phyloP scores from a whole-genome alignment of 495 filamentous ascomycete species.

The Extremus antarcticus region DNA sequence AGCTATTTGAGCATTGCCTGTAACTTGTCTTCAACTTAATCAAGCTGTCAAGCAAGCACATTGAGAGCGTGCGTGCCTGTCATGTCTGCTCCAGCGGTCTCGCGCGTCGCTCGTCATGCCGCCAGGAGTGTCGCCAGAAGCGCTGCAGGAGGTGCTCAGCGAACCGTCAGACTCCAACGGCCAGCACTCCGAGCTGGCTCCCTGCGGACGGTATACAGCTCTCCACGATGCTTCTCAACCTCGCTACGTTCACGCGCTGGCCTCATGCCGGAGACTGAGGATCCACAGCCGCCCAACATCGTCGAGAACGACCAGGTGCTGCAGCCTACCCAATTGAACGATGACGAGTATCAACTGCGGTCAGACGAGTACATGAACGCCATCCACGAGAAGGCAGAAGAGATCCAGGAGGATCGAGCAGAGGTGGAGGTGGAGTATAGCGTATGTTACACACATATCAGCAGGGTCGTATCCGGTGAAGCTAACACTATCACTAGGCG shows the following conservation, averaged over 20 bases:
- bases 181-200: neutral
- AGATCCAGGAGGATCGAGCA: conserved; percentile 50
- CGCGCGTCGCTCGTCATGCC: neutral
- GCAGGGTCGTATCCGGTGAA: neutral
- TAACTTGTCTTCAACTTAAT: too few species aligned
- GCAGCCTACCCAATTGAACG: conserved; percentile 55
- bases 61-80: too few species aligned
- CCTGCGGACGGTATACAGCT: neutral
- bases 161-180: neutral
- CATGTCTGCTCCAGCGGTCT: neutral
- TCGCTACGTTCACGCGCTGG: conserved; percentile 4
- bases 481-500: conserved; percentile 40
- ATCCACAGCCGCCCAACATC: conserved; percentile 25
- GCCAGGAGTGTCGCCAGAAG: neutral
- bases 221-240: conserved; percentile 1
- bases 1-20: too few species aligned
- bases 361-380: conserved; percentile 54
- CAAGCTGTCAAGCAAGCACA: neutral
- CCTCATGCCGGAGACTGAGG: conserved; percentile 28
- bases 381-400: conserved; percentile 50
- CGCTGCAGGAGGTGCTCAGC: neutral
- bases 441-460: conserved; percentile 25
- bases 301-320: conserved; percentile 15
- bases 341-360: conserved; percentile 60
- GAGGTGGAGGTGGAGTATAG: conserved; percentile 56